Evolutionary conservation across 495 filamentous ascomycete genomes (phyloP).

Genomic region (Aspergillus heteromorphus): DNA sequence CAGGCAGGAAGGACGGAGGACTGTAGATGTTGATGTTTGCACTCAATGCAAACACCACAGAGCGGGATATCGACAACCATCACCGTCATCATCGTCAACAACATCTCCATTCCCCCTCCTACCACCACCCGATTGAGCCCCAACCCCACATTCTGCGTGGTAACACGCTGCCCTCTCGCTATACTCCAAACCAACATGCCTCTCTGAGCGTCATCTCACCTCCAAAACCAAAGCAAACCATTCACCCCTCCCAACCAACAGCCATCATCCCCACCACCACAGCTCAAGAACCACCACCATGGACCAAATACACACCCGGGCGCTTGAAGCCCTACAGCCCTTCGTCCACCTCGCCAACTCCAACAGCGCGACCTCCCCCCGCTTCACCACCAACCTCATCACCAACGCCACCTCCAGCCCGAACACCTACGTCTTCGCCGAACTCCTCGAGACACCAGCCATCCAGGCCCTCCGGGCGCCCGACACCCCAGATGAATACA

Average conservation of each 20-base stretch:
- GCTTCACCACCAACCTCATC: slow-evolving; percentile 80
- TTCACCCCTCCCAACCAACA: background rate
- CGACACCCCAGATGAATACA: slow-evolving; percentile 43
- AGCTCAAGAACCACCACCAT: slow-evolving; percentile 42
- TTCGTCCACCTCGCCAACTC: slow-evolving; percentile 85
- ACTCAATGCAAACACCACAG: slow-evolving; percentile 16
- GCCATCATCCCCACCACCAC: slow-evolving; percentile 14
- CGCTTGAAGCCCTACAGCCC: slow-evolving; percentile 80
- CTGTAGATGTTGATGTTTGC: slow-evolving; percentile 16
- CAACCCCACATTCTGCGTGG: background rate
- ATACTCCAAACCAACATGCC: background rate
- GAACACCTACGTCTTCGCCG: slow-evolving; percentile 90
- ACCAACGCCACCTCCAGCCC: slow-evolving; percentile 79
- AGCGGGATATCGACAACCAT: background rate
- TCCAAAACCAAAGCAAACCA: background rate
- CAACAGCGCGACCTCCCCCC: slow-evolving; percentile 63
- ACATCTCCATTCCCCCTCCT: background rate
- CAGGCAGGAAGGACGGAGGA: too few relatives aligned
- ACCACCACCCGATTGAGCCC: background rate
- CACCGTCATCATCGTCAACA: background rate
- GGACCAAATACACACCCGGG: slow-evolving; percentile 72
- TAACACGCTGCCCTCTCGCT: background rate
- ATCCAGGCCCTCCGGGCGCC: slow-evolving; percentile 63
- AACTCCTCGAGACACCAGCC: slow-evolving; percentile 78
- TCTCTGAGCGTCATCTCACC: background rate